Evolutionary conservation across 2,329 filamentous ascomycete genomes (phyloP), one percentile per base, ranked within the genome.

Genomic region (Davidsoniella eucalypti): DNA sequence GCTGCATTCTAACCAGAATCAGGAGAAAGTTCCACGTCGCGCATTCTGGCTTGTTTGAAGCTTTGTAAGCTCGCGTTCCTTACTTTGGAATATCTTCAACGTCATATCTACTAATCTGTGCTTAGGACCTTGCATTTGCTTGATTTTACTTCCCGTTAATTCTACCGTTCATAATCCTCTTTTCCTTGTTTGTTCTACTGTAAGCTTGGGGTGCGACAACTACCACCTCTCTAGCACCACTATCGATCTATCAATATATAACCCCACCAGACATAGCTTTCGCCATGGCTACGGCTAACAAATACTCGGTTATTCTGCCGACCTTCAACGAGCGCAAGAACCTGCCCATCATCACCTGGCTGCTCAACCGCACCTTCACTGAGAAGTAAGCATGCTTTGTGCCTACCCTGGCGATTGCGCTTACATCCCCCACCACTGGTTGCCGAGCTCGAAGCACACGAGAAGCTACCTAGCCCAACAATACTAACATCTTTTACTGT

Each of bases 281-380:
- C 52, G 58, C 57, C 58, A 77, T 77, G 73, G 70, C 72, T 47
- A 65, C 66, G 59, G 73, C 26, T 14, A 61, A 92, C 74, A 94
- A 90, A 69, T 98, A 95, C 76, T 94, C 90, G 58, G 82, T 98
- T 63, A 90, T 98, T 63, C 79, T 98, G 57, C 92, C 92, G 52
- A 98, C 92, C 55, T 98, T 94, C 78, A 96, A 98, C 67, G 92
- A 98, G 76, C 86, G 92, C 63, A 81, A 80, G 66, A 98, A 98
- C 70, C 79, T 98, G 58, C 92, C 92, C 61, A 92, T 98, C 65
- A 87, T 96, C 63, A 78, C 83, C 61, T 96, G 87, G 86, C 72
- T 98, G 65, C 76, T 98, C 58, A 85, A 94, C 70, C 82, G 81
- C 65, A 95, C 82, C 55, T 96, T 96, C 66, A 86, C 81, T 47